Base-by-base conservation (phyloP, 768 basidiomycete species). In the Pleurotus eryngii region DNA sequence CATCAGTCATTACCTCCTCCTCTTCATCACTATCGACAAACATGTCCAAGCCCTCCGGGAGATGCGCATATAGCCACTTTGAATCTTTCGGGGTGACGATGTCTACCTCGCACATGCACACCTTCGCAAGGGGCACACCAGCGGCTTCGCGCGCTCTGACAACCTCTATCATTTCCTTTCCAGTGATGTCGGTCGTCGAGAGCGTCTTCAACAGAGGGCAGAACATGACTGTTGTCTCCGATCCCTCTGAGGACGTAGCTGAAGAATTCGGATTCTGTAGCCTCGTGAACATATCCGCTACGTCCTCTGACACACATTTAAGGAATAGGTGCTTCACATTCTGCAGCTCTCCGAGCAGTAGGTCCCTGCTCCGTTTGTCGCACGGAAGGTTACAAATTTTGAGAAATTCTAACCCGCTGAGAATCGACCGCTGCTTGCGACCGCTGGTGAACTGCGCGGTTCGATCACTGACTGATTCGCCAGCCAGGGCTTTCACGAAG, bases 1-100 rank as follows among this genome's bases (percentile, higher is more conserved):
- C 72, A 5, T 61, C 56, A 15, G 60, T 59, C 42, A 67, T 69
- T 6, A 67, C 64, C 39, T 68, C 72, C 17, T 73, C 73, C 35
- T 78, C 79, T 24, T 70, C 72, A 49, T 82, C 85, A 27, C 76
- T 75, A 46, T 76, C 76, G 46, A 83, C 84, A 59, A 85, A 88
- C 59, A 74, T 79, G 9, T 81, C 80, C 14, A 88, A 74, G 30
- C 70, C 70, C 57, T 82, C 77, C 50, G 17, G 17, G 2, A 84
- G 49, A 61, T 86, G 73, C 4, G 67, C 67, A 50, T 67, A 72
- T 39, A 89, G 63, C 86, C 86, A 89, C 40, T 64, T 65, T 59
- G 75, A 73, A 11, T 84, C 79, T 20, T 70, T 69, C 1, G 62
- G 50, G 0, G 67, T 61, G n/a, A 87, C 40, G 1, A 70, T 66